These are phyloP conservation scores for Calamus simplicifolius DNA, from an alignment of 176 grass and related monocot species.

Conservation along the genomic window DNA sequence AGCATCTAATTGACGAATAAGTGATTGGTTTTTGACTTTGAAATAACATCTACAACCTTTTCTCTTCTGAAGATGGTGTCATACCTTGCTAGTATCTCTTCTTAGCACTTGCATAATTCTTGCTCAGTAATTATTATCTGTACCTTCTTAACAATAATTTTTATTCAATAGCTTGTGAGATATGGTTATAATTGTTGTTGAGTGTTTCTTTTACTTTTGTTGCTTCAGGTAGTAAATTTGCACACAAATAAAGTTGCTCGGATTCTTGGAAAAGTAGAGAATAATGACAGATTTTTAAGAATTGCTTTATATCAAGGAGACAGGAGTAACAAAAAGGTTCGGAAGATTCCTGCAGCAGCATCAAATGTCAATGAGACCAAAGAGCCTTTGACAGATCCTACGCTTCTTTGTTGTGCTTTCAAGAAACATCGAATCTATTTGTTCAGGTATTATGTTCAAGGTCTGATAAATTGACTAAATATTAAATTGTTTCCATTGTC, in stretches of 20 bases:
- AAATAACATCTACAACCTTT: too few relatives aligned
- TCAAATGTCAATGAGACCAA: constrained; percentile 85
- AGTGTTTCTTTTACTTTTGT: constrained; percentile 1
- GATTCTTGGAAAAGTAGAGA: constrained; percentile 94
- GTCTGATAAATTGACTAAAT: constrained; percentile 4
- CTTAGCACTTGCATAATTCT: too few relatives aligned
- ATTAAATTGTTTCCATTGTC: too few relatives aligned
- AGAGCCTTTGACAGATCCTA: constrained; percentile 87
- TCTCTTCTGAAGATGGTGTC: too few relatives aligned
- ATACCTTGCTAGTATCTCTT: too few relatives aligned
- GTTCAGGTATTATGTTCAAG: constrained; percentile 55
- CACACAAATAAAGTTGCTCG: constrained; percentile 90
- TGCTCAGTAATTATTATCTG: too few relatives aligned
- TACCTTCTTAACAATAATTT: background rate
- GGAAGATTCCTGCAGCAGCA: constrained; percentile 77
- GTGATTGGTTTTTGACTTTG: too few relatives aligned
- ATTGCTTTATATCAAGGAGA: constrained; percentile 98
- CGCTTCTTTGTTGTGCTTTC: constrained; percentile 87
- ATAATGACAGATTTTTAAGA: constrained; percentile 91
- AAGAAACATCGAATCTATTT: constrained; percentile 96
- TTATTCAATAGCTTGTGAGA: background rate
- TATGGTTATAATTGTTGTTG: background rate
- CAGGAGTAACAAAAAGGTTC: constrained; percentile 86
- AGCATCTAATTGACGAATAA: too few relatives aligned
- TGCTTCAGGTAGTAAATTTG: constrained; percentile 76